Evolutionary conservation across 75 land plant species (phyloP), one percentile per base, ranked within the genome.

Genomic region (Isoetes taiwanensis): DNA sequence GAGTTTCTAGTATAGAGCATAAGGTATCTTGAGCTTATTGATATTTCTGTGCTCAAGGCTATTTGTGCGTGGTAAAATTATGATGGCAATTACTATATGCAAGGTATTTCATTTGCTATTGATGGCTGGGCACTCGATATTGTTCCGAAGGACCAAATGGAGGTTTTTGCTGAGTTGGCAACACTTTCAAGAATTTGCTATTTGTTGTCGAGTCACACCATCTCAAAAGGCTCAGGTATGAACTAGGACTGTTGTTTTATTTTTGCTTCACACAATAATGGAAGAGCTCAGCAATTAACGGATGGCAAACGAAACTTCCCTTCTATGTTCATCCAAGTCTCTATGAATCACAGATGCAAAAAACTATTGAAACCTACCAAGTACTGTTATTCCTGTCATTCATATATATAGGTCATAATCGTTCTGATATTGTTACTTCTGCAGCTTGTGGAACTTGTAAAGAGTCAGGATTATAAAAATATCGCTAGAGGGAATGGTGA

Each of bases 401-500:
- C n/a, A n/a, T n/a, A n/a, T n/a, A n/a, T n/a, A n/a, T n/a, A n/a
- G n/a, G n/a, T n/a, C n/a, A n/a, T n/a, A n/a, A n/a, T n/a, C n/a
- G n/a, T n/a, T n/a, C n/a, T n/a, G n/a, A n/a, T n/a, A n/a, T n/a
- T n/a, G n/a, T n/a, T n/a, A n/a, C n/a, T n/a, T n/a, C n/a, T 65
- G 61, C 81, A 93, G 98, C 96, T 93, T 65, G 98, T 93, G 41
- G 75, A 69, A 41, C 77, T 93, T 37, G 42, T 93, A 32, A 93
- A 88, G 58, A 72, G 75, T 52, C 88, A 96, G 58, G 90, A 93
- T 10, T 93, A 81, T 70, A 72, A 90, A 69, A 93, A 95, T 43
- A 70, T 93, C 55, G 96, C 98, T 3, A 82, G 87, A 70, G 98
- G 98, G 32, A 96, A 93, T 78, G 96, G 98, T 62, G 98, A 86